phyloP scores from a whole-genome alignment of 805 yeast species.

The Kluyveromyces dobzhanskii region DNA sequence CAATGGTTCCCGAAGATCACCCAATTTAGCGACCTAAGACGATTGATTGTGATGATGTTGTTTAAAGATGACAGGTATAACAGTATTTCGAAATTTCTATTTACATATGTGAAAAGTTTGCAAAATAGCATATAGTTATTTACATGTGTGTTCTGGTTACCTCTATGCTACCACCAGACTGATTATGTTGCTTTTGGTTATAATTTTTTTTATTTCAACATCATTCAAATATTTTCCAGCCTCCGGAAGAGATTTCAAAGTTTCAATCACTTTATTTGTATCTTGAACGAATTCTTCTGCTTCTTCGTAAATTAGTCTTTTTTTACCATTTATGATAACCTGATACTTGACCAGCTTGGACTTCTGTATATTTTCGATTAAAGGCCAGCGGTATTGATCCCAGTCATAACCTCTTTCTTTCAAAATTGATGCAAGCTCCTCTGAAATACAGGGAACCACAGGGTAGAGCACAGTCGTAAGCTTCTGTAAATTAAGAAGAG shows the following conservation, averaged over 20 bases:
- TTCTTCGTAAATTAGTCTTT: constrained; percentile 39
- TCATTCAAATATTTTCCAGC: constrained; percentile 36
- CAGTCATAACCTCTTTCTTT: constrained; percentile 9
- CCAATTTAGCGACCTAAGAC: constrained; percentile 3
- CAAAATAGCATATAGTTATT: constrained; percentile 11
- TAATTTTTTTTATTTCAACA: constrained; percentile 42
- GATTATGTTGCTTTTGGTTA: constrained; percentile 43
- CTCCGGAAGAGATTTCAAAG: constrained; percentile 27
- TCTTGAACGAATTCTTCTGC: constrained; percentile 31
- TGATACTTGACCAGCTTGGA: constrained; percentile 37
- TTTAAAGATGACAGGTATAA: constrained; percentile 33
- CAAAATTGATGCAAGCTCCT: constrained; percentile 67
- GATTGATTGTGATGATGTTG: neutral
- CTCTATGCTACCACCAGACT: constrained; percentile 31
- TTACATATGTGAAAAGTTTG: constrained; percentile 46
- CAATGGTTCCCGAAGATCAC: neutral
- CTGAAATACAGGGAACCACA: constrained; percentile 72
- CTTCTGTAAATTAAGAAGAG: constrained; percentile 41
- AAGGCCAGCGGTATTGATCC: constrained; percentile 56
- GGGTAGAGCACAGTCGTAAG: constrained; percentile 65
- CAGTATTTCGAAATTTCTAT: constrained; percentile 44
- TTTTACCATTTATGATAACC: constrained; percentile 69
- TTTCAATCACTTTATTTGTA: constrained; percentile 31
- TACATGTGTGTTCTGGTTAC: constrained; percentile 1
- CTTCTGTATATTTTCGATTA: constrained; percentile 29